Base-by-base conservation (phyloP, 352 stramenopile genomes). In the Phytophthora boehmeriae region DNA sequence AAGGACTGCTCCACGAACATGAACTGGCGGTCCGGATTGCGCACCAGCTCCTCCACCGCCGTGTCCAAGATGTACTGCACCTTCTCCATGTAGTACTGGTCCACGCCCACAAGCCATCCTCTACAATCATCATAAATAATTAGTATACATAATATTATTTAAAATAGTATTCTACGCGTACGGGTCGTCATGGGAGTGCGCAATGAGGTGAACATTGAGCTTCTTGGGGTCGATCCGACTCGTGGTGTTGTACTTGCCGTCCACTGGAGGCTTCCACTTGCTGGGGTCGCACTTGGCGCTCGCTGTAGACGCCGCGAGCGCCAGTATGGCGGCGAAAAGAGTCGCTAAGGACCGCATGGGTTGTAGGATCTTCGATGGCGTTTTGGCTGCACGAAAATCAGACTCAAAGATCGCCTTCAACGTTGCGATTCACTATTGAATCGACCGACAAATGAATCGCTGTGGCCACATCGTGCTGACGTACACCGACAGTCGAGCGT, bases 31-130 rank as follows among this genome's bases (percentile, higher is more conserved):
- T 97, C 73, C 11, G 91, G 86, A 69, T 99, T 95, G 47, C 86
- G 63, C 46, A 87, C 47, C 1, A 99, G 79, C 54, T 96, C 76
- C 42, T 89, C 68, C 9, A 98, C 78, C 5, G 97, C 89, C 28
- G 90, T 97, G 68, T 98, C 92, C 30, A 99, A 57, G 58, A 99
- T 99, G 71, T 95, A 98, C 42, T 97, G 82, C 30, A 99, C 97
- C 20, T 76, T 73, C 45, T 94, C 54, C 51, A 88, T 82, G 74
- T 97, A 99, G 68, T 99, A 99, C 76, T 99, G 92, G 69, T 99
- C 97, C 19, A 99, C 88, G 1, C 92, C 98, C 54, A 98, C 91
- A 9, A 98, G 71, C 97, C 97, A 99, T 14, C 89, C 90, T 20
- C 78, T 88, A 27, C 14, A 30, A 46, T 27, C 43, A 58, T 8